Base-by-base conservation (phyloP, 805 yeast species). In the Cyberlindnera mrakii region DNA sequence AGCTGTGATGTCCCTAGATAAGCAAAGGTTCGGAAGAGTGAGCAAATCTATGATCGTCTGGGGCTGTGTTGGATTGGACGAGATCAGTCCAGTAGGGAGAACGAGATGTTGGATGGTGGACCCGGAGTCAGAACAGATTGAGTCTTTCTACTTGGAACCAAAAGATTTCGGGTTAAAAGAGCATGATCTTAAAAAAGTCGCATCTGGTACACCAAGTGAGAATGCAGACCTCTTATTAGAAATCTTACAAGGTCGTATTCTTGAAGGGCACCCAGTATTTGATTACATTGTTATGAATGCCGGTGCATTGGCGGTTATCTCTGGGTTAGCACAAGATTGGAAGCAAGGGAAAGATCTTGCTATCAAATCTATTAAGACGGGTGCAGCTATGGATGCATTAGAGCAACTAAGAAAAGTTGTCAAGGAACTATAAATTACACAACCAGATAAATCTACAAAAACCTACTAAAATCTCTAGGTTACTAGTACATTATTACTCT, bases 1-100 rank as follows among this genome's bases (percentile, higher is more conserved):
- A 53, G 88, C 96, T 1, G 86, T 89, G 1, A 68, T 79, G 8
- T 65, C 71, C 43, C 68, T 93, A 46, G 85, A 85, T 47, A 59
- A 60, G 37, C 63, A 66, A 30, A 67, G 68, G 18, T 34, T 18
- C 19, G 68, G 70, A 8, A 68, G 70, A 47, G 63, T 67, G 37
- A 60, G 66, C 1, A 67, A 59, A 41, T 85, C 95, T 1, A 77
- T 90, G 78, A 85, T 93, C 17, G 99, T 93, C 16, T 91, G 85
- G 79, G 99, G 99, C 11, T 81, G 81, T 41, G 78, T 85, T 39
- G 96, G 96, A 0, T 68, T 93, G 27, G 99, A 93, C 59, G 99
- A 93, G 66, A 85, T 93, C 30, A 83, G 96, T 2, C 96, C 97
- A 3, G 77, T 82, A 27, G 98, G 97, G 0, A 64, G 68, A 42